These are phyloP conservation scores for Larix sibirica DNA, from an alignment of 83 land plant species.

Conservation along the genomic window DNA sequence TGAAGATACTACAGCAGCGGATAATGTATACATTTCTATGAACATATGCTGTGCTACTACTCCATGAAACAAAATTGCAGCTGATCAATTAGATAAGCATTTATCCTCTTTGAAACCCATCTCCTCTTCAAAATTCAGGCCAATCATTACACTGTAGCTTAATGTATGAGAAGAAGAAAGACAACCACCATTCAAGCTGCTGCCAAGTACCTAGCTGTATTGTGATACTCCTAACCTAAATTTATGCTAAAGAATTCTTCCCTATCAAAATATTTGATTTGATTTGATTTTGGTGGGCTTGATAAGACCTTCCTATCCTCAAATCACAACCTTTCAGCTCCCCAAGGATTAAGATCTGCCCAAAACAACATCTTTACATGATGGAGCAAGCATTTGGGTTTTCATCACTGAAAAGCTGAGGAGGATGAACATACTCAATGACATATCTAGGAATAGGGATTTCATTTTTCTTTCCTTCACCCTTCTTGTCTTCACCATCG, in stretches of 20 bases:
- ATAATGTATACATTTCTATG: too few relatives aligned
- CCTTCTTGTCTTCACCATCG: constrained; percentile 6
- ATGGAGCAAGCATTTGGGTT: constrained; percentile 74
- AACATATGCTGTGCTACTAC: too few relatives aligned
- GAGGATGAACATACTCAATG: constrained; percentile 52
- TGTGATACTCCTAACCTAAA: neutral
- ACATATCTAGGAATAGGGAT: constrained; percentile 27
- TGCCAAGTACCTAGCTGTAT: too few relatives aligned
- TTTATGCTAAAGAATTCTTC: constrained; percentile 6
- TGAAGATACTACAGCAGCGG: too few relatives aligned
- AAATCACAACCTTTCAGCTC: neutral
- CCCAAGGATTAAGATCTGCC: constrained; percentile 3
- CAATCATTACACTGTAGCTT: too few relatives aligned
- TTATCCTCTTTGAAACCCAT: too few relatives aligned
- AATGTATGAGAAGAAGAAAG: too few relatives aligned
- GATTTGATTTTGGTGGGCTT: neutral
- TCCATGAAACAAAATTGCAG: too few relatives aligned
- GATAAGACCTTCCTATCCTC: neutral
- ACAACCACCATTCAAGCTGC: too few relatives aligned
- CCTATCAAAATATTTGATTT: too few relatives aligned
- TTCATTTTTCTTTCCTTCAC: constrained; percentile 12
- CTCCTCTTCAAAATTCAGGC: too few relatives aligned
- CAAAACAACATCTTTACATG: constrained; percentile 15
- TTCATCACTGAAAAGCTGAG: constrained; percentile 73
- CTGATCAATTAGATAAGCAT: too few relatives aligned